Conservation (phyloP, 768 basidiomycete species). For the Naganishia vaughanmartiniae region DNA sequence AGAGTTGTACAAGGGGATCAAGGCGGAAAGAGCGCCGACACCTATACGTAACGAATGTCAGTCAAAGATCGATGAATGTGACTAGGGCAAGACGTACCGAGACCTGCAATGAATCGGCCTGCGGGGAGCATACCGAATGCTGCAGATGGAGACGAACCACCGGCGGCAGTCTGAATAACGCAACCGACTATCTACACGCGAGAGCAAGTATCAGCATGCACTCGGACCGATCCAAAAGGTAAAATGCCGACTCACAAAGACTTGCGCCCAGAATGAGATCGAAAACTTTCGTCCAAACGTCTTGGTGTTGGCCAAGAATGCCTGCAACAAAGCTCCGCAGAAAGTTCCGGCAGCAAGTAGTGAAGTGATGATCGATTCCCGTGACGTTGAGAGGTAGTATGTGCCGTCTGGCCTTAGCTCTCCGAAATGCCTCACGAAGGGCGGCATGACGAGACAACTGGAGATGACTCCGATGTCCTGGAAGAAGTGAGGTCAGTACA, state of each 20-base stretch:
- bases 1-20: slow-evolving; percentile 71
- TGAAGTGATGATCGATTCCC: slow-evolving; percentile 75
- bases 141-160: background rate
- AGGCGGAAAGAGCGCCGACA: slow-evolving; percentile 63
- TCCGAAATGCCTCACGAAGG: slow-evolving; percentile 29
- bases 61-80: background rate
- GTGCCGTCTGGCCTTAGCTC: slow-evolving; percentile 18
- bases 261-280: slow-evolving; percentile 70
- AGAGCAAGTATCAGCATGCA: background rate
- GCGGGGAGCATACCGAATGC: slow-evolving; percentile 56
- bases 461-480: slow-evolving; percentile 30
- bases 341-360: slow-evolving; percentile 66
- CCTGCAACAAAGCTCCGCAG: slow-evolving; percentile 39
- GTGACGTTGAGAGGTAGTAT: slow-evolving; percentile 60
- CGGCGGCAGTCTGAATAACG: slow-evolving; percentile 67
- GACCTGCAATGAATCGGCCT: slow-evolving; percentile 61
- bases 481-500: background rate
- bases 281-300: slow-evolving; percentile 64
- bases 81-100: slow-evolving; percentile 50
- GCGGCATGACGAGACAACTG: slow-evolving; percentile 26
- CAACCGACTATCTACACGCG: slow-evolving; percentile 59
- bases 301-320: slow-evolving; percentile 23
- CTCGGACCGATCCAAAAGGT: slow-evolving; percentile 17
- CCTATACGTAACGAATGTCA: slow-evolving; percentile 40
- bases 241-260: slow-evolving; percentile 56